Base-by-base conservation (phyloP, 306 rosid genomes). In the Prunus mume region DNA sequence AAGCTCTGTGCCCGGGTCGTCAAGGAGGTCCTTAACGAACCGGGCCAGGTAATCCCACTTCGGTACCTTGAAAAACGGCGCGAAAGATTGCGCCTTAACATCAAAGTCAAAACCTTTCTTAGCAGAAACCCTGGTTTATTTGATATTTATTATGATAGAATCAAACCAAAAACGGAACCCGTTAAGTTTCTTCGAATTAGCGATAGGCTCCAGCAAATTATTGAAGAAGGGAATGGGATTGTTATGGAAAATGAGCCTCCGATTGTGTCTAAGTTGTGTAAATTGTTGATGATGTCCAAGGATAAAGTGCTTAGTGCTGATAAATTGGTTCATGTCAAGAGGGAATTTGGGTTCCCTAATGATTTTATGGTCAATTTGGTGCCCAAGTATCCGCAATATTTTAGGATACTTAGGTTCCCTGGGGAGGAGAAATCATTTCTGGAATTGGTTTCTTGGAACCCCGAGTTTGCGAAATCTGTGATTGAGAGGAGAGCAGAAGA, bases 291-390 rank as follows among this genome's bases (percentile, higher is more conserved):
- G 97, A 95, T 92, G 82, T 83, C 97, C 0, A 91, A 89, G 87
- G 73, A 89, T 74, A 88, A 65, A 75, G 86, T 88, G 49, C 61
- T 92, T 25, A 88, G 97, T 80, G 92, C 86, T 20, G 97, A 91
- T 71, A 92, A 95, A 73, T 86, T 95, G 87, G 86, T 84, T 25
- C 86, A 92, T 67, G 97, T 89, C 49, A 95, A 95, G 87, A 88
- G 96, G 82, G 97, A 90, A 47, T 95, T 95, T 24, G 97, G 97
- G 6, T 89, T 95, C 71, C 97, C 97, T 0, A 86, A 87, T 57
- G 97, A 95, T 87, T 92, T 95, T 83, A 64, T 95, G 79, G 92
- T 88, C 34, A 83, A 83, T 77, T 82, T 95, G 89, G 96, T 95
- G 74, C 97, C 97, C 22, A 86, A 71, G 78, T 90, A 92, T 54